Conservation (phyloP, 257 asterid species). For the Rauvolfia tetraphylla region DNA sequence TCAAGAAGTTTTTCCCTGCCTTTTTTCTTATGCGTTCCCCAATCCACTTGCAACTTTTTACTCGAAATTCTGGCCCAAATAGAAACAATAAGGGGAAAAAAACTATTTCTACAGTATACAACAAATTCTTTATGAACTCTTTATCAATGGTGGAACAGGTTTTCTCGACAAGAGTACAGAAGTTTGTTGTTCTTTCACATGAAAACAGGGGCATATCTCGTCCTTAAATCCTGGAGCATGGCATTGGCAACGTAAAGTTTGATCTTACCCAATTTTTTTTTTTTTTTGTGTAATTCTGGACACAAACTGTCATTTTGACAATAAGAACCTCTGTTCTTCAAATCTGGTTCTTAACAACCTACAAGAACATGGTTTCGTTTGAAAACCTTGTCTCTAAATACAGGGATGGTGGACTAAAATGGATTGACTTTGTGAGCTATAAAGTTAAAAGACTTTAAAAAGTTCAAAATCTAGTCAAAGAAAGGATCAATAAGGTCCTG, state of each 20-base stretch:
- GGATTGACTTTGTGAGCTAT: no score
- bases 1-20: background rate
- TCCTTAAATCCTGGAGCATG: background rate
- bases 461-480: background rate
- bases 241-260: background rate
- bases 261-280: background rate
- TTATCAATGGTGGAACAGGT: background rate
- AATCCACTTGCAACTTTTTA: background rate
- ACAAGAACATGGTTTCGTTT: background rate
- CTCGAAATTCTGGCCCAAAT: background rate
- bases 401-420: background rate
- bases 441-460: background rate
- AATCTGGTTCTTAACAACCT: background rate
- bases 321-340: background rate
- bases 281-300: background rate
- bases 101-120: no score
- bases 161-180: background rate
- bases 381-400: background rate
- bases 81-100: no score
- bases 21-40: background rate
- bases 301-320: background rate
- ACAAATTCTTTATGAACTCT: background rate
- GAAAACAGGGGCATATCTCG: background rate
- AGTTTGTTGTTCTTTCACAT: background rate
- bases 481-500: background rate